These are phyloP conservation scores for Cyberlindnera japonica DNA, from an alignment of 805 yeast genomes.

Conservation along the genomic window DNA sequence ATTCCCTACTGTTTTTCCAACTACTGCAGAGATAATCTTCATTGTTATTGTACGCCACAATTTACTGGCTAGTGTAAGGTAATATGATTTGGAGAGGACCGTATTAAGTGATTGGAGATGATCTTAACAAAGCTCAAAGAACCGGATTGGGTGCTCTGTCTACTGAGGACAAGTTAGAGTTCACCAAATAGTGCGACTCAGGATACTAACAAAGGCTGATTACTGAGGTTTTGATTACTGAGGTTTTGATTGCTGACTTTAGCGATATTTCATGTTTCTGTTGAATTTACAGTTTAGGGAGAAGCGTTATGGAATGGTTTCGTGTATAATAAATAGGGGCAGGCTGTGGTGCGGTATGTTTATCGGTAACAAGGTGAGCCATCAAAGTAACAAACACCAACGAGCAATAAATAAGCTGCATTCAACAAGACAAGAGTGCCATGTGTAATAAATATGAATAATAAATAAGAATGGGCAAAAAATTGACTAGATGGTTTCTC, in stretches of 20 bases:
- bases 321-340: not conserved
- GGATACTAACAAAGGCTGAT: too few species aligned
- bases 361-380: not conserved
- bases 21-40: constrained; percentile 21
- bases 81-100: constrained; percentile 27
- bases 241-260: too few species aligned
- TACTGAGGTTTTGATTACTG: too few species aligned
- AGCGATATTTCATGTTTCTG: too few species aligned
- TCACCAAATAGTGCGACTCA: too few species aligned
- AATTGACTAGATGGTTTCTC: too few species aligned
- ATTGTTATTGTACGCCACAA: constrained; percentile 23
- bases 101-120: constrained; percentile 16
- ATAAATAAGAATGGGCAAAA: constrained; percentile 4
- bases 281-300: too few species aligned
- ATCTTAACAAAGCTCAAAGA: too few species aligned
- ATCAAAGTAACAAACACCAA: not conserved
- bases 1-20: constrained; percentile 26
- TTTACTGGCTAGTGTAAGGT: constrained; percentile 26
- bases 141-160: too few species aligned
- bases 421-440: not conserved
- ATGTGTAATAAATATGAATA: constrained; percentile 5
- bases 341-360: not conserved
- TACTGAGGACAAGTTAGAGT: too few species aligned
- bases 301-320: too few species aligned
- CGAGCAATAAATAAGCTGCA: constrained; percentile 2